Percentiles rank a stretch among this genome's conserved stretches.
Conservation (phyloP, 192 early-diverging fungal species). For the Backusella sp. region DNA sequence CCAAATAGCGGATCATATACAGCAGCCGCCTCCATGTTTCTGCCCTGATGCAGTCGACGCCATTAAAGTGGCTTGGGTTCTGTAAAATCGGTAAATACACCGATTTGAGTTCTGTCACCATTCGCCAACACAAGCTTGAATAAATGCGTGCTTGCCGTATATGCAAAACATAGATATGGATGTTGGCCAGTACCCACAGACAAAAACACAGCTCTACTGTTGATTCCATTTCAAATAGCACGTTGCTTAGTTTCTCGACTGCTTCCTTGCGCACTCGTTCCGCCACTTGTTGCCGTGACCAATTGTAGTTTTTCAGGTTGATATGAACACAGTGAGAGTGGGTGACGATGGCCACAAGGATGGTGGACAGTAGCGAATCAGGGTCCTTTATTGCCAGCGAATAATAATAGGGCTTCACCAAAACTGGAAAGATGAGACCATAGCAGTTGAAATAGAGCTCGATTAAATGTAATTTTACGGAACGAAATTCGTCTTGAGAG, state of each 20-base stretch:
- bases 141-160: slow-evolving; percentile 14
- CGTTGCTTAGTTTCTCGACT: background rate
- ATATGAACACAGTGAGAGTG: slow-evolving; percentile 11
- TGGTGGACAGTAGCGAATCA: slow-evolving; percentile 12
- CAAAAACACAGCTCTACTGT: slow-evolving; percentile 8
- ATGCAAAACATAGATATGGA: background rate
- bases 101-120: slow-evolving; percentile 21
- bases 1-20: slow-evolving; percentile 19
- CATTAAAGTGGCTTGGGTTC: background rate
- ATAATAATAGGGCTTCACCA: background rate
- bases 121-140: slow-evolving; percentile 17
- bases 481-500: background rate
- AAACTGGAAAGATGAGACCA: background rate
- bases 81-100: slow-evolving; percentile 10
- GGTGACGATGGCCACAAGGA: background rate
- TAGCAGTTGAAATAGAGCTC: slow-evolving; percentile 3
- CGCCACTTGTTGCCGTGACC: background rate
- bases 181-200: background rate
- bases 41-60: background rate
- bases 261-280: background rate
- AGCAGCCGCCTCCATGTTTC: slow-evolving; percentile 28
- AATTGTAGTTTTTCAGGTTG: background rate
- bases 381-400: background rate
- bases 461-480: background rate
- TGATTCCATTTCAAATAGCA: slow-evolving; percentile 9